Base-by-base conservation (phyloP, 208 protist genomes). In the Leptomonas pyrrhocoris region DNA sequence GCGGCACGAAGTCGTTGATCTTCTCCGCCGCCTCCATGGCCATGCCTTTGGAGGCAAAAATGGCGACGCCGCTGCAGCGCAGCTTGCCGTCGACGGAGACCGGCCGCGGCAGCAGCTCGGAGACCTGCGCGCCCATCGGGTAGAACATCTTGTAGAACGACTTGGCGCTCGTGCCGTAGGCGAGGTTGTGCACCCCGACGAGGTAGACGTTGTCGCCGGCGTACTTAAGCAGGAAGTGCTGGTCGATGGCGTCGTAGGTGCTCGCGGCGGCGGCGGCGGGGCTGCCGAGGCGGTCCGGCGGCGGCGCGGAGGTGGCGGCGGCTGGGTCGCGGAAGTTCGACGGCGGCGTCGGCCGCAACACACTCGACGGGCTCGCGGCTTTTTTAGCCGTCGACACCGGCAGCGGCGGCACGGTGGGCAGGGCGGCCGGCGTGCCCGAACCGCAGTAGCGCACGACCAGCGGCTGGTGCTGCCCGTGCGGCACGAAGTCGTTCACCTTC, bases 401-500 rank as follows among this genome's bases (percentile, higher is more conserved):
- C 7, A 69, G 73, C 43, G 68, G 38, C 38, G 70, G 50, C 34
- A 38, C 34, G 34, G 34, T 9, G 9, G 11, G 43, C 43, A 21
- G 43, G 31, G 45, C 12, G 12, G 19, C 40, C 56, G 65, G 48
- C 38, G 56, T 62, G 43, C 88, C 85, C 0, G 79, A 85, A 15
- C 83, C 81, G 68, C 84, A 93, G 78, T 93, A 94, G 0, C 75
- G 79, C 55, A 93, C 91, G 21, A 73, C 58, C 6, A 96, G 81
- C 42, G 79, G 81, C 65, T 93, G 81, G 60, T 90, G 84, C 62
- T 96, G 90, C 25, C 88, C 75, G 49, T 88, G 71, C 9, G 91
- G 88, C 8, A 91, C 88, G 69, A 96, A 96, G 65, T 94, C 73
- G 76, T 94, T 62, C 12, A 93, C 77, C 66, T 92, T 96, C 69